Percentiles rank a stretch among this genome's conserved stretches.
Evolutionary conservation across 2,329 filamentous ascomycete genomes (phyloP).

Genomic region (Alternaria arbusti): DNA sequence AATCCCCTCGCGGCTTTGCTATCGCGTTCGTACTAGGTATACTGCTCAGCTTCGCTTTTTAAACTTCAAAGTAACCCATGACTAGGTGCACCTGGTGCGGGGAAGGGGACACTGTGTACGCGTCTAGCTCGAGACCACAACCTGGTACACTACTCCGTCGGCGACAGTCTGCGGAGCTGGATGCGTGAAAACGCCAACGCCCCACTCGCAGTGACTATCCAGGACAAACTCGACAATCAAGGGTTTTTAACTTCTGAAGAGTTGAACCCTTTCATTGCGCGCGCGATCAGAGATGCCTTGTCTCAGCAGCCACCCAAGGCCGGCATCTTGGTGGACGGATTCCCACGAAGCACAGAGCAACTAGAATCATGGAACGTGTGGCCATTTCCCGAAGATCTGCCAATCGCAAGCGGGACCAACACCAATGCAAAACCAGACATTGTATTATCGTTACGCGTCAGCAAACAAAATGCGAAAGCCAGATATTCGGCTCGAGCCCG

Average conservation of each 20-base stretch:
- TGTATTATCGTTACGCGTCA: not conserved
- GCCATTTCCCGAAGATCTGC: constrained; percentile 1
- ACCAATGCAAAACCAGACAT: constrained; percentile 1
- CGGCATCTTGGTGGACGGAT: constrained; percentile 1
- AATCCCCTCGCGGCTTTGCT: not conserved
- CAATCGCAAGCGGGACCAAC: not conserved
- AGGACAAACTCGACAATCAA: constrained; percentile 5
- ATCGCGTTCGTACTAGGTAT: constrained; percentile 2
- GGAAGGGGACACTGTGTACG: not conserved
- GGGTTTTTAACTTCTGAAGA: not conserved
- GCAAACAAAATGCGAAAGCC: not conserved
- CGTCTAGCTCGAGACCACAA: not conserved
- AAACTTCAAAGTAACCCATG: not conserved
- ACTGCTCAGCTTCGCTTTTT: not conserved
- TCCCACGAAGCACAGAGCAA: constrained; percentile 1
- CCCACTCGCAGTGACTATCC: not conserved
- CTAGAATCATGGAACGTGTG: not conserved
- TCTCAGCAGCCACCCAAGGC: not conserved
- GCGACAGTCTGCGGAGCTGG: constrained; percentile 1
- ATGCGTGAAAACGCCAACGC: not conserved
- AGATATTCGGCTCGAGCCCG: constrained; percentile 1
- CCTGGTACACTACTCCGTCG: not conserved
- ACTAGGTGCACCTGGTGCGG: not conserved
- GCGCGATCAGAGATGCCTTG: not conserved
- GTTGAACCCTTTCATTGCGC: not conserved